Evolutionary conservation across 208 protist genomes (phyloP), one percentile per base, ranked within the genome.

Genomic region (Leishmania turanica): DNA sequence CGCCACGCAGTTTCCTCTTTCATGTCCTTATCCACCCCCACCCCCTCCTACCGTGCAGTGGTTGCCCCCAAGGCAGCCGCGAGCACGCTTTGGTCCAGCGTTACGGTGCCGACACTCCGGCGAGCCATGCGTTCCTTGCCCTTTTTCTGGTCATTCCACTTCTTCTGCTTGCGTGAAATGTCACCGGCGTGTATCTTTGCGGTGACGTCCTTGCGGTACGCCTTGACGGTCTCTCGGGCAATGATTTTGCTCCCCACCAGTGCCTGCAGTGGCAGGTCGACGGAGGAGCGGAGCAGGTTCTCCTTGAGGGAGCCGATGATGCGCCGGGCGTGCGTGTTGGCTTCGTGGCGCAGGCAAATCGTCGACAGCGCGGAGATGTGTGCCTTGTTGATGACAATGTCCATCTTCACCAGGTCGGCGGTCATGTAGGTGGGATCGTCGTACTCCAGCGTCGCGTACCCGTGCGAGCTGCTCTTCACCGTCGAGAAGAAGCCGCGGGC

Each of bases 81-180:
- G 27, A 99, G 90, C 40, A 98, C 93, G 51, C 93, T 96, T 80
- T 99, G 97, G 54, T 97, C 91, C 27, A 99, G 85, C 77, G 97
- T 93, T 4, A 99, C 97, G 49, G 89, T 94, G 45, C 97, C 98
- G 21, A 99, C 89, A 62, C 84, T 93, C 8, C 95, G 84, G n/a
- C 91, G 87, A 77, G 97, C 98, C 96, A 99, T 99, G 76, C 93
- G 87, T 85, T 99, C 98, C 88, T 99, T 99, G 72, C 98, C 98
- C 87, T 99, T 98, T 82, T 99, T 99, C 90, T 99, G 98, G 82
- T 99, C 98, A 56, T 96, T 93, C 86, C 99, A 96, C 77, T 99
- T 96, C 88, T 99, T 99, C 84, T 94, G 89, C 83, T 99, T 99
- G 56, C 98, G 91, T 31, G 97, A 97, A 58, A 99, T 96, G 81